Evolutionary conservation across 495 filamentous ascomycete species (phyloP).

Genomic region (Pyrenula aspistea): DNA sequence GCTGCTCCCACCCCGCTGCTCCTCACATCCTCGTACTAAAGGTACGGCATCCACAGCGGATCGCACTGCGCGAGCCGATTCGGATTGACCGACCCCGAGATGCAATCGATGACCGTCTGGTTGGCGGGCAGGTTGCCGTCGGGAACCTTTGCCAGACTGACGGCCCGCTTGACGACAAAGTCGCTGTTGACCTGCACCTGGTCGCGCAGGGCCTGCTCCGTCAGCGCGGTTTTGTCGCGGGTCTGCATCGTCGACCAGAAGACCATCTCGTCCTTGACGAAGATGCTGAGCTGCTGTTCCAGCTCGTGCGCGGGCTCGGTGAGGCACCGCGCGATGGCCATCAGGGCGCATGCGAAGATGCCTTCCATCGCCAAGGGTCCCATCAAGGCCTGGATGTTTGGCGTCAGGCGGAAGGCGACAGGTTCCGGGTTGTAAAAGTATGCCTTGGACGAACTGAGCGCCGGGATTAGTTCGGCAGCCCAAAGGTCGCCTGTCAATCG

Average conservation of each 20-base stretch:
- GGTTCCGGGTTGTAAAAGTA: constrained; percentile 90
- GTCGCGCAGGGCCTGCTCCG: constrained; percentile 66
- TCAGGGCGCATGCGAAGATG: constrained; percentile 80
- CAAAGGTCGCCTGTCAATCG: constrained; percentile 85
- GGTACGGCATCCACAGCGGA: constrained; percentile 94
- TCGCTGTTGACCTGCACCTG: constrained; percentile 82
- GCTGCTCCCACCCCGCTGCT: too few species aligned
- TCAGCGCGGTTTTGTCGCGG: constrained; percentile 36
- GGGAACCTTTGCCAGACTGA: constrained; percentile 57
- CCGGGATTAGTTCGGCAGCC: constrained; percentile 85
- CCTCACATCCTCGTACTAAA: constrained; percentile 46
- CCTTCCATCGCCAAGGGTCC: constrained; percentile 92
- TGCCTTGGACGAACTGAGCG: constrained; percentile 66
- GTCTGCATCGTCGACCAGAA: constrained; percentile 89
- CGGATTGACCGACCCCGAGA: constrained; percentile 76
- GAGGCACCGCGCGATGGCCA: constrained; percentile 90
- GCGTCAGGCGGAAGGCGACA: constrained; percentile 93
- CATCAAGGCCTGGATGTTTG: constrained; percentile 90
- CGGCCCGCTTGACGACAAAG: constrained; percentile 76
- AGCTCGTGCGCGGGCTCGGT: constrained; percentile 78
- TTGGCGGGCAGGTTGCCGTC: constrained; percentile 74
- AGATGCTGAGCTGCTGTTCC: constrained; percentile 83
- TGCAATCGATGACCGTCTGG: constrained; percentile 88
- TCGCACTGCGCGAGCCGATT: constrained; percentile 73
- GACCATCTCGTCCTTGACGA: constrained; percentile 94